These are phyloP conservation scores for Gamsiella multidivaricata DNA, from an alignment of 192 early-diverging fungal genomes.

Conservation along the genomic window DNA sequence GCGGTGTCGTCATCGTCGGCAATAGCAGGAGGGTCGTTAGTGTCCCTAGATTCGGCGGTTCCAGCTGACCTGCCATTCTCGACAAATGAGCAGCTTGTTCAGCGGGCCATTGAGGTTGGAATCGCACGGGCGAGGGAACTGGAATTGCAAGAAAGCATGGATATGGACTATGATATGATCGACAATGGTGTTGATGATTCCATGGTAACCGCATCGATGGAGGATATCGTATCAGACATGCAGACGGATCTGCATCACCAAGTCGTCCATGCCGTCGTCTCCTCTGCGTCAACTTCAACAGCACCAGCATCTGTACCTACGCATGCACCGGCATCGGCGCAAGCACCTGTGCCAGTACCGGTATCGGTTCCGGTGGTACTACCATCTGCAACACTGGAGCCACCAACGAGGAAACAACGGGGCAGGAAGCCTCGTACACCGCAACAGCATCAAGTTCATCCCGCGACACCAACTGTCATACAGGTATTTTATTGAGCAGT, in stretches of 20 bases:
- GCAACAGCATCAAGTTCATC: slow-evolving; percentile 3
- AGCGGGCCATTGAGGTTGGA: not conserved
- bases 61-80: slow-evolving; percentile 8
- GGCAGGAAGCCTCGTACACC: not conserved
- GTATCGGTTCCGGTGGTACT: no score
- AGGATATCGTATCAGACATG: slow-evolving; percentile 16
- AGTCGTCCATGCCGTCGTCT: slow-evolving; percentile 17
- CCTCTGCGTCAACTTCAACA: not conserved
- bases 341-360: no score
- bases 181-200: not conserved
- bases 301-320: not conserved
- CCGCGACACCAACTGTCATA: no score
- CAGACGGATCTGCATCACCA: slow-evolving; percentile 17
- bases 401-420: not conserved
- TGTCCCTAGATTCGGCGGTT: not conserved
- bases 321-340: not conserved
- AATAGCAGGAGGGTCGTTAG: not conserved
- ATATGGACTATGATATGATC: not conserved
- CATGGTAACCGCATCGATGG: slow-evolving; percentile 7
- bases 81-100: slow-evolving; percentile 23
- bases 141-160: not conserved
- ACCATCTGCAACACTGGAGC: no score
- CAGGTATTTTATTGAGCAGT: no score
- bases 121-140: no score
- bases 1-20: no score